A percentile compares a stretch with the other conserved stretches of the same genome.
Conservation (phyloP, 176 grass and related monocot species). For the Triticum timopheevii region DNA sequence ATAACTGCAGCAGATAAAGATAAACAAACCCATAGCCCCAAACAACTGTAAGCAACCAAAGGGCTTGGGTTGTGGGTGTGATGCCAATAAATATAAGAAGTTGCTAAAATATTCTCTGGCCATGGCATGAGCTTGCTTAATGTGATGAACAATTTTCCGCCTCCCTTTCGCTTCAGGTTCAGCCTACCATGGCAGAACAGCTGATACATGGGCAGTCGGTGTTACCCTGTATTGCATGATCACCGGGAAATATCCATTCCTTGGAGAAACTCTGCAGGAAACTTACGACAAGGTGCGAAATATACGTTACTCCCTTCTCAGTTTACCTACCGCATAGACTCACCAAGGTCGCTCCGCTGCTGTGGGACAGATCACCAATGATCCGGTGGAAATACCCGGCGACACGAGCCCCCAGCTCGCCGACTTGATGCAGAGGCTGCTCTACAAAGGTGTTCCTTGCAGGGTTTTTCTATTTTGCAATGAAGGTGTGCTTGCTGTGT, state of each 20-base stretch:
- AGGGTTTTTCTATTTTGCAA: background rate
- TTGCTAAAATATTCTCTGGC: constrained; percentile 15
- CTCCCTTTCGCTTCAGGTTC: constrained; percentile 43
- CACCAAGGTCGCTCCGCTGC: background rate
- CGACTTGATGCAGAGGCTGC: background rate
- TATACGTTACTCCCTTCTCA: background rate
- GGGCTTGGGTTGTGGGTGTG: background rate
- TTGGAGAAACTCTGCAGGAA: background rate
- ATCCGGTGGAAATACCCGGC: background rate
- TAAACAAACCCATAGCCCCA: background rate
- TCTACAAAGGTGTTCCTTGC: background rate
- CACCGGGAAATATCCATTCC: constrained; percentile 13
- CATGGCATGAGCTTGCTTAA: constrained; percentile 16
- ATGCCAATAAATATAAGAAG: background rate
- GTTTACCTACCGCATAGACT: background rate
- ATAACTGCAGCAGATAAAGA: constrained; percentile 18
- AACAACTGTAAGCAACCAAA: constrained; percentile 17
- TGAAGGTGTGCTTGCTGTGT: background rate
- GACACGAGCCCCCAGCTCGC: background rate
- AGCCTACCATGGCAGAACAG: constrained; percentile 66
- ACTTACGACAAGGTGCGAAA: background rate
- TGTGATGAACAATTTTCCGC: constrained; percentile 10
- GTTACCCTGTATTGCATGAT: constrained; percentile 92
- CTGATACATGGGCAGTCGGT: constrained; percentile 82
- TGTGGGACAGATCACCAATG: background rate